These are phyloP conservation scores for Schwanniomyces polymorphus DNA, from an alignment of 805 yeast genomes.

Conservation along the genomic window DNA sequence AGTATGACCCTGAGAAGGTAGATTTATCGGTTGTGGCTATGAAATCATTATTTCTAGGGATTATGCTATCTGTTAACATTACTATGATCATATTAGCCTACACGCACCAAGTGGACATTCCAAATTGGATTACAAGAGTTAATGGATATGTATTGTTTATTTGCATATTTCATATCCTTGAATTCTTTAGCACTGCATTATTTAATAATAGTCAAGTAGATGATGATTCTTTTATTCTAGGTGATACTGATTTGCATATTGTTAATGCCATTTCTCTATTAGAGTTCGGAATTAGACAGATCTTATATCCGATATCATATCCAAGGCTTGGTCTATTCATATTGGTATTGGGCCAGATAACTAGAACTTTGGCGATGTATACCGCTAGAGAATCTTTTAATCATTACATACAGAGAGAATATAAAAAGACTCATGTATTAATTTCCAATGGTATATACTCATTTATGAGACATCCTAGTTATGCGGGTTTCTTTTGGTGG, in stretches of 20 bases:
- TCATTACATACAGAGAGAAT: constrained; percentile 65
- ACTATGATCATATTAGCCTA: constrained; percentile 1
- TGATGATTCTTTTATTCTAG: constrained; percentile 51
- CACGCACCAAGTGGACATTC: neutral
- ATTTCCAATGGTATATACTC: constrained; percentile 76
- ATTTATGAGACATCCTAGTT: constrained; percentile 80
- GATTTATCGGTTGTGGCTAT: constrained; percentile 28
- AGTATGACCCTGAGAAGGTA: constrained; percentile 26
- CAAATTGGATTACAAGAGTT: neutral
- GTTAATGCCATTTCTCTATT: constrained; percentile 18
- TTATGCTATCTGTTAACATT: constrained; percentile 16
- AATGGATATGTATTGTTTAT: constrained; percentile 51
- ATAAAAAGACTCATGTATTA: constrained; percentile 56
- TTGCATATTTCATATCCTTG: constrained; percentile 74
- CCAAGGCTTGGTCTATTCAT: constrained; percentile 49
- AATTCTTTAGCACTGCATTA: constrained; percentile 76
- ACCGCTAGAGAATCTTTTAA: constrained; percentile 86
- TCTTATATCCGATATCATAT: neutral
- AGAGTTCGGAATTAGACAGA: constrained; percentile 10
- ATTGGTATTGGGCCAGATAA: constrained; percentile 59
- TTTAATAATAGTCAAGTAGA: constrained; percentile 68
- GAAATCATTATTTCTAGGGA: constrained; percentile 35
- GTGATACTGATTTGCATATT: constrained; percentile 28
- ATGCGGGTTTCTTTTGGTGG: constrained; percentile 92
- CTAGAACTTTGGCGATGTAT: constrained; percentile 79